Percentiles rank a stretch among this genome's conserved stretches.
Evolutionary conservation across 2,329 filamentous ascomycete genomes (phyloP).

Genomic region (Coniochaeta pulveracea): DNA sequence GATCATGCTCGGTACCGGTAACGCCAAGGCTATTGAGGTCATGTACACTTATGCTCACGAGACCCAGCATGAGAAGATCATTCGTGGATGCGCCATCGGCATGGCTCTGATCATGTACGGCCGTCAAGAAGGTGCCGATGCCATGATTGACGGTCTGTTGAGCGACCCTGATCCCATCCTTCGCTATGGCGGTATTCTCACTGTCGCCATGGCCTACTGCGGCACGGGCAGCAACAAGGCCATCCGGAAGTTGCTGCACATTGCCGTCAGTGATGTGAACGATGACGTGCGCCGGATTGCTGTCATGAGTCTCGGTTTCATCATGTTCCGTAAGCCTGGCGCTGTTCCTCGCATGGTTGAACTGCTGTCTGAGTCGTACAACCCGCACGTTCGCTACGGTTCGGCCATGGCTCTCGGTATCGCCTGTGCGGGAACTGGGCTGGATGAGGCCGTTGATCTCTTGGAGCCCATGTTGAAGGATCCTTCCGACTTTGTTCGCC

Average conservation of each 20-base stretch:
- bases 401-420: constrained; percentile 98
- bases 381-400: constrained; percentile 94
- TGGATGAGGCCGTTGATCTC: constrained; percentile 92
- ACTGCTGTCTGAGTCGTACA: constrained; percentile 94
- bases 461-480: constrained; percentile 99
- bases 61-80: constrained; percentile 97
- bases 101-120: constrained; percentile 99
- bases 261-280: constrained; percentile 94
- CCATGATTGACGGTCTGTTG: constrained; percentile 84
- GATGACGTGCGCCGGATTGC: constrained; percentile 94
- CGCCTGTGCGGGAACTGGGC: constrained; percentile 88
- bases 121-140: constrained; percentile 87
- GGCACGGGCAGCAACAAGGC: constrained; percentile 98
- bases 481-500: constrained; percentile 93
- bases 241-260: constrained; percentile 87
- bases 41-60: constrained; percentile 98
- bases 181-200: constrained; percentile 95
- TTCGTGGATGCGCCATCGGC: constrained; percentile 85
- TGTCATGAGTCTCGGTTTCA: constrained; percentile 96
- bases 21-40: constrained; percentile 82
- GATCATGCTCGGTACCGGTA: constrained; percentile 97
- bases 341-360: constrained; percentile 98
- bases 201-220: constrained; percentile 94
- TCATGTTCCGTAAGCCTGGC: constrained; percentile 93
- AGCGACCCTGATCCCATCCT: constrained; percentile 89